phyloP scores from a whole-genome alignment of 2,329 filamentous ascomycete species.

The Aspergillus sp. region DNA sequence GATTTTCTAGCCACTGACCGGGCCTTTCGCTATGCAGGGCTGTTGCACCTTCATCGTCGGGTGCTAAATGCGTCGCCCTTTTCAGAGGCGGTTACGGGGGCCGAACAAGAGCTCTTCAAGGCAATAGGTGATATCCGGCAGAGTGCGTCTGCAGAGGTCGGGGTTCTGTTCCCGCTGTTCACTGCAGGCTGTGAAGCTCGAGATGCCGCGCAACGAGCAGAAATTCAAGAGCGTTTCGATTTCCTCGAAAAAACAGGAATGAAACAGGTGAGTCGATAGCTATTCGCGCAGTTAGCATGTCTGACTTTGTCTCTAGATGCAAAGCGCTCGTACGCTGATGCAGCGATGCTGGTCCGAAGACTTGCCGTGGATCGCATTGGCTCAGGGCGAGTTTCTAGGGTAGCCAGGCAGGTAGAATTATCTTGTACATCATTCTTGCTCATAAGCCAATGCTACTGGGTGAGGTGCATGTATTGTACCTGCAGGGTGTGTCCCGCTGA shows the following conservation, averaged over 20 bases:
- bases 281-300: background rate
- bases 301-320: constrained; percentile 32
- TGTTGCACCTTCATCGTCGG: constrained; percentile 74
- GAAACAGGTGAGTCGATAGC: constrained; percentile 62
- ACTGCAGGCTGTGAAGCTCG: constrained; percentile 75
- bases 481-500: background rate
- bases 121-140: constrained; percentile 63
- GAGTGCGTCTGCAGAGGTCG: constrained; percentile 72
- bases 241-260: constrained; percentile 72
- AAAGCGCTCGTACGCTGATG: constrained; percentile 44
- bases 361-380: constrained; percentile 42
- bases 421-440: background rate
- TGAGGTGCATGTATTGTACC: background rate
- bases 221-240: constrained; percentile 66
- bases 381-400: constrained; percentile 43
- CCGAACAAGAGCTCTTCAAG: constrained; percentile 64
- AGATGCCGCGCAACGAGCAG: constrained; percentile 56
- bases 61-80: constrained; percentile 63
- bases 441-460: background rate
- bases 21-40: constrained; percentile 76
- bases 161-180: constrained; percentile 78
- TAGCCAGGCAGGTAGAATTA: constrained; percentile 15
- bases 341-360: constrained; percentile 42
- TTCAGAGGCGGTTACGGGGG: constrained; percentile 63
- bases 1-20: constrained; percentile 69